Conservation (phyloP, 2,329 filamentous ascomycete genomes). For the Rugonectria rugulosa region DNA sequence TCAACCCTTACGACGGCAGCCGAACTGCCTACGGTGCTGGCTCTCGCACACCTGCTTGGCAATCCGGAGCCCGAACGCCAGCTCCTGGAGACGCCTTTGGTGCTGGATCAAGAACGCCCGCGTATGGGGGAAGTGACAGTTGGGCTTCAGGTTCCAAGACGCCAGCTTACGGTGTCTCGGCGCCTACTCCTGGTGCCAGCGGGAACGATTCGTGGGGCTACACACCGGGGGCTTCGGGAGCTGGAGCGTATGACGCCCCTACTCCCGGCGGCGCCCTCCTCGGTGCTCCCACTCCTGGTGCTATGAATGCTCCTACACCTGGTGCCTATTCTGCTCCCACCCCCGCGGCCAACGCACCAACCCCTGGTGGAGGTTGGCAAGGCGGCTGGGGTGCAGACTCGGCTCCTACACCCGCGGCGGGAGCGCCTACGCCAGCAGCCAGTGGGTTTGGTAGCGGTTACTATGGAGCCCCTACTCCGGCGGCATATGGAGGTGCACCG, state of each 20-base stretch:
- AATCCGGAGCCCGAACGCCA: constrained; percentile 77
- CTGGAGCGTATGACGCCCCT: constrained; percentile 71
- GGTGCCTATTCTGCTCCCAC: constrained; percentile 72
- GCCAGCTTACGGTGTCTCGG: constrained; percentile 72
- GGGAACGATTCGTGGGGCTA: constrained; percentile 68
- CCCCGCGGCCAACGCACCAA: constrained; percentile 71
- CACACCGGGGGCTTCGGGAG: constrained; percentile 55
- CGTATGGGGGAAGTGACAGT: constrained; percentile 64
- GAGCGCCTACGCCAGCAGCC: constrained; percentile 74
- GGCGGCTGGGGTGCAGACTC: constrained; percentile 67
- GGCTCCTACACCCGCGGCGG: constrained; percentile 71
- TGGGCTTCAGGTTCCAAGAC: constrained; percentile 79
- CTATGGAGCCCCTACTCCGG: constrained; percentile 71
- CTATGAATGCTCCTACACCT: constrained; percentile 74
- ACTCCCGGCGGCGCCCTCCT: constrained; percentile 68
- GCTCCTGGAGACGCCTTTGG: constrained; percentile 67
- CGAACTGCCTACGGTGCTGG: constrained; percentile 81
- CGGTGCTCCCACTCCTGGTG: constrained; percentile 67
- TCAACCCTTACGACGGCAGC: constrained; percentile 76
- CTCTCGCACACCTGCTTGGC: constrained; percentile 78
- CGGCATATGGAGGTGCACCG: constrained; percentile 62
- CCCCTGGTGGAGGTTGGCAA: constrained; percentile 70
- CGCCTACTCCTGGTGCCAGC: constrained; percentile 65
- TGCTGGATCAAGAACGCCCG: constrained; percentile 73
- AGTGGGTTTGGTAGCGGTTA: constrained; percentile 55